These are phyloP conservation scores for Zymoseptoria pseudotritici DNA, from an alignment of 2,329 filamentous ascomycete genomes.

Conservation along the genomic window DNA sequence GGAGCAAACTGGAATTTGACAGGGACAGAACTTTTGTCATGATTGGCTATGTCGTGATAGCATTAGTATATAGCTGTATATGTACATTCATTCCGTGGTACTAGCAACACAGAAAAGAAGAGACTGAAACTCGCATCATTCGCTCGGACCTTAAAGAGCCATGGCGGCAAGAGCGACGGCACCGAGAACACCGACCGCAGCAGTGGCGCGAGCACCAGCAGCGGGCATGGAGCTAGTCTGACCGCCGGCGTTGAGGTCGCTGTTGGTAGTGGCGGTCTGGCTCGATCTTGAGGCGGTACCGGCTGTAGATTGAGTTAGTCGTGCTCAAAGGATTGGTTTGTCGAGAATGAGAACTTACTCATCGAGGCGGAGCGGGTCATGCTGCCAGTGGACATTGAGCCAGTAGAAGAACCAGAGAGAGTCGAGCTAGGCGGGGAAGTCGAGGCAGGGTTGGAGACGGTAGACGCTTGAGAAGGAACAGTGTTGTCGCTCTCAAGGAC, in stretches of 20 bases:
- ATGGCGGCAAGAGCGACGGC: conserved; percentile 23
- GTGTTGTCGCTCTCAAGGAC: conserved; percentile 40
- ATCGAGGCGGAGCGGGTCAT: background rate
- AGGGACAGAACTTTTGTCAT: background rate
- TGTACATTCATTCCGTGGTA: background rate
- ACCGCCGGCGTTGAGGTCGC: background rate
- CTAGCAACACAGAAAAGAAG: background rate
- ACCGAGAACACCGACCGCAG: conserved; percentile 20
- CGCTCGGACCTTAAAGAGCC: conserved; percentile 12
- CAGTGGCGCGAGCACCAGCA: conserved; percentile 18
- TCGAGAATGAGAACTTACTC: background rate
- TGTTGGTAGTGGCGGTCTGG: background rate
- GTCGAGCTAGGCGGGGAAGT: conserved; percentile 11
- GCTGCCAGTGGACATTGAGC: background rate
- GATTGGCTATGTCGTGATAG: background rate
- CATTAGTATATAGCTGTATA: background rate
- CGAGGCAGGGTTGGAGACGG: conserved; percentile 28
- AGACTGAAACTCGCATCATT: background rate
- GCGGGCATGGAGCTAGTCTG: conserved; percentile 5
- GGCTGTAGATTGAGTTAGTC: background rate
- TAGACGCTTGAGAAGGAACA: conserved; percentile 23
- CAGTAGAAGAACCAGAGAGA: background rate
- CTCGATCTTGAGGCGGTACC: background rate
- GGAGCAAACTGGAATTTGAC: background rate
- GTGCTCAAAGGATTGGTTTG: background rate